phyloP scores from a whole-genome alignment of 768 basidiomycete species.

The Rhodotorula paludigena region DNA sequence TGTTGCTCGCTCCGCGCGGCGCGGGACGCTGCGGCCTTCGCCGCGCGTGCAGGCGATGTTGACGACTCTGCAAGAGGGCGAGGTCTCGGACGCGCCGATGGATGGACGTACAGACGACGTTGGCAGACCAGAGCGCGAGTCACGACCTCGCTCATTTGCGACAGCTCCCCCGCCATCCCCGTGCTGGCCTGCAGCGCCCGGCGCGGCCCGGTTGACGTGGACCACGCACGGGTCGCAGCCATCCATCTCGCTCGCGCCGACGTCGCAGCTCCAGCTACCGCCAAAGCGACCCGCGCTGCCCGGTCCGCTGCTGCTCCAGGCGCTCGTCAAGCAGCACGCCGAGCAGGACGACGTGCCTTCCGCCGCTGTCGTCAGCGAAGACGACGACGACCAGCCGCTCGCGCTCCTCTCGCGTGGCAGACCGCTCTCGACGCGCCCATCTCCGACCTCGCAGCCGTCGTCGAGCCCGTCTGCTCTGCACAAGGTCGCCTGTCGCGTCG shows the following conservation, averaged over 20 bases:
- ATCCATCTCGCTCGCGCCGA: background rate
- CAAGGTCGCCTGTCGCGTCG: background rate
- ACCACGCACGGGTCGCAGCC: background rate
- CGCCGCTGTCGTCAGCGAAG: background rate
- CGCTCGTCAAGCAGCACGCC: background rate
- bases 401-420: background rate
- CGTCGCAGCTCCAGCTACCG: too few species aligned
- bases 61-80: too few species aligned
- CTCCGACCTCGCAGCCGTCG: background rate
- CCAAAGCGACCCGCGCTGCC: background rate
- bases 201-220: too few species aligned
- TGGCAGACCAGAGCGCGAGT: too few species aligned
- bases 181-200: too few species aligned
- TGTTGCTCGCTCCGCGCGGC: too few species aligned
- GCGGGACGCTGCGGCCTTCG: too few species aligned
- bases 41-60: too few species aligned
- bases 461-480: background rate
- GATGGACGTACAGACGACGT: too few species aligned
- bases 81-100: too few species aligned
- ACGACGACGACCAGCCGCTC: background rate
- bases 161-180: too few species aligned
- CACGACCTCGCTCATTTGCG: too few species aligned
- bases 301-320: background rate
- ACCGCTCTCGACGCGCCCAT: background rate
- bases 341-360: background rate